Conservation (phyloP, 2,329 filamentous ascomycete genomes). For the Aspergillus aculeatinus region DNA sequence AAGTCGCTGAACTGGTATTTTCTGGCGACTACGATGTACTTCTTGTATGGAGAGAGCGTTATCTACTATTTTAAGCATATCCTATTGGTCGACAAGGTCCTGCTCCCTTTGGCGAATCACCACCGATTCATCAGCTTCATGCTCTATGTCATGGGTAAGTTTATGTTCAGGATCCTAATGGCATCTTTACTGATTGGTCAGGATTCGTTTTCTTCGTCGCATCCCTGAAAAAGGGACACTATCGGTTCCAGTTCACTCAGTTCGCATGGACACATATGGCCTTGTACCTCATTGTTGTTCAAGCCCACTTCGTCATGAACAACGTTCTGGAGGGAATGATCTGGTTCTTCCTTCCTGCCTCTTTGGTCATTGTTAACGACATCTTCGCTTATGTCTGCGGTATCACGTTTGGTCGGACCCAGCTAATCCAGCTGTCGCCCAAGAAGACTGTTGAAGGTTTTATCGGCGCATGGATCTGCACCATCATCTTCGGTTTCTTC, state of each 20-base stretch:
- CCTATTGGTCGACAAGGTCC: constrained; percentile 86
- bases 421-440: constrained; percentile 94
- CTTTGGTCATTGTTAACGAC: constrained; percentile 96
- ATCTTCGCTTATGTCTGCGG: constrained; percentile 98
- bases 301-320: constrained; percentile 99
- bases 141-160: constrained; percentile 91
- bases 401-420: constrained; percentile 93
- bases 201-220: constrained; percentile 98
- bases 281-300: constrained; percentile 93
- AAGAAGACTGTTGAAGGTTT: constrained; percentile 99
- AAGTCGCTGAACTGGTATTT: constrained; percentile 99
- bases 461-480: constrained; percentile 93
- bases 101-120: constrained; percentile 91
- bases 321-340: constrained; percentile 99
- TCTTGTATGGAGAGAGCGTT: constrained; percentile 95
- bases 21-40: constrained; percentile 98
- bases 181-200: constrained; percentile 38
- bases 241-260: constrained; percentile 98
- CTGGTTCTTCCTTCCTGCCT: constrained; percentile 96
- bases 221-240: constrained; percentile 91
- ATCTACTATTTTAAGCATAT: constrained; percentile 99
- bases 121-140: constrained; percentile 98
- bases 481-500: constrained; percentile 76
- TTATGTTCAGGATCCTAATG: not conserved
- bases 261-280: constrained; percentile 99